Evolutionary conservation across 345 rosid species (phyloP), one percentile per base, ranked within the genome.

Genomic region (Physaria fendleri): DNA sequence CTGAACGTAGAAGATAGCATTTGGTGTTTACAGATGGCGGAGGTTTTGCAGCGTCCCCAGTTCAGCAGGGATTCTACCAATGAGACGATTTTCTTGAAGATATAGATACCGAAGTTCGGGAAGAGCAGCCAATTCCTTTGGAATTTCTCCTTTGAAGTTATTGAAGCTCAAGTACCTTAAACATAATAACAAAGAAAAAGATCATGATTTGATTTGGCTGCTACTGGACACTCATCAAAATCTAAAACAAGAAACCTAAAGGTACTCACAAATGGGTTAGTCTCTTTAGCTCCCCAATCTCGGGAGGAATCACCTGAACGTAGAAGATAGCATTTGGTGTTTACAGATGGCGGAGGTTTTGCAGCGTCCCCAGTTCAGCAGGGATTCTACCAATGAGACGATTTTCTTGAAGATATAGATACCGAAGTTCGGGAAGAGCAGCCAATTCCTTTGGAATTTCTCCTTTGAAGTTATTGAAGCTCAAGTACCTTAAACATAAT

Each of bases 401-500:
- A 61, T 92, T 92, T 73, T 92, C 91, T 60, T 92, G 97, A 64
- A 92, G 83, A 68, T 88, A 83, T 17, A 92, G 87, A 71, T 86
- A 92, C 10, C 93, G 91, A 41, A 88, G 98, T 78, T 84, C 88
- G 0, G 95, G 94, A 62, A 92, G 87, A 62, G 72, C 78, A 24
- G 95, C 97, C 32, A 92, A 75, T 74, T 92, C 98, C 66, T 63
- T 85, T 1, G 95, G 97, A 59, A 92, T 92, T 77, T 86, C 94
- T 34, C 97, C 98, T 68, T 86, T 92, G 67, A 92, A 92, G 64
- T 74, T 85, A 63, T 88, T 92, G 81, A 92, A 92, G 80, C 98
- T 92, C 85, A 88, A 65, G 48, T 83, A 85, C 65, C 98, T 92
- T 34, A 1, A 11, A 34, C n/a, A n/a, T n/a, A 4, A 45, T 20